Evolutionary conservation across 768 basidiomycete species (phyloP).

Genomic region (Collybia nuda): DNA sequence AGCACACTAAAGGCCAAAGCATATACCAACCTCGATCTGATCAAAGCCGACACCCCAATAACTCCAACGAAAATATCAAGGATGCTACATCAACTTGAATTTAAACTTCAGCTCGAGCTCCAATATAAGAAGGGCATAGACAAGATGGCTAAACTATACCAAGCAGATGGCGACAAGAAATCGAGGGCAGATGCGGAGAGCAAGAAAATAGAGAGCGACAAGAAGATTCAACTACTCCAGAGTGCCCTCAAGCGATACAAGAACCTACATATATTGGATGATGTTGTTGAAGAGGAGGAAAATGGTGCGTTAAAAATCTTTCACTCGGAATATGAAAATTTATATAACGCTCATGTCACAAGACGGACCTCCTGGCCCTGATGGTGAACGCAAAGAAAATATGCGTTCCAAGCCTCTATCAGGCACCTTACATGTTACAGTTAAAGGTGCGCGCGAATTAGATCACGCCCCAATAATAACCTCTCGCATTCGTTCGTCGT

Average conservation of each 20-base stretch:
- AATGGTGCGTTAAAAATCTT: slow-evolving; percentile 38
- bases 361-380: slow-evolving; percentile 52
- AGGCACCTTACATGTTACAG: slow-evolving; percentile 85
- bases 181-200: slow-evolving; percentile 90
- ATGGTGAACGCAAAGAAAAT: slow-evolving; percentile 90
- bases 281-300: slow-evolving; percentile 86
- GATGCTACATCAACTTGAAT: slow-evolving; percentile 98
- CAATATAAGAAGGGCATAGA: slow-evolving; percentile 98
- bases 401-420: slow-evolving; percentile 92
- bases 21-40: slow-evolving; percentile 87
- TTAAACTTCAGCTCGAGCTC: slow-evolving; percentile 97
- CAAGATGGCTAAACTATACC: slow-evolving; percentile 97
- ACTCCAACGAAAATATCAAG: slow-evolving; percentile 94
- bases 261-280: slow-evolving; percentile 91
- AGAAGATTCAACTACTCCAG: slow-evolving; percentile 92
- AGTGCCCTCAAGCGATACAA: slow-evolving; percentile 95
- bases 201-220: slow-evolving; percentile 93
- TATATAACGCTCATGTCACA: not conserved
- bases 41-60: slow-evolving; percentile 96
- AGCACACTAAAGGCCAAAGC: slow-evolving; percentile 55
- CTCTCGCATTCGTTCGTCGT: slow-evolving; percentile 68
- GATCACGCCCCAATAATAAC: slow-evolving; percentile 86
- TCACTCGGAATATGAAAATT: not conserved
- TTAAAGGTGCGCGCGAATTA: slow-evolving; percentile 90
- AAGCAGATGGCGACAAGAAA: slow-evolving; percentile 97